A percentile compares a stretch with the other conserved stretches of the same genome.
Evolutionary conservation across 805 yeast genomes (phyloP).

Genomic region (Alloascoidea hylecoeti): DNA sequence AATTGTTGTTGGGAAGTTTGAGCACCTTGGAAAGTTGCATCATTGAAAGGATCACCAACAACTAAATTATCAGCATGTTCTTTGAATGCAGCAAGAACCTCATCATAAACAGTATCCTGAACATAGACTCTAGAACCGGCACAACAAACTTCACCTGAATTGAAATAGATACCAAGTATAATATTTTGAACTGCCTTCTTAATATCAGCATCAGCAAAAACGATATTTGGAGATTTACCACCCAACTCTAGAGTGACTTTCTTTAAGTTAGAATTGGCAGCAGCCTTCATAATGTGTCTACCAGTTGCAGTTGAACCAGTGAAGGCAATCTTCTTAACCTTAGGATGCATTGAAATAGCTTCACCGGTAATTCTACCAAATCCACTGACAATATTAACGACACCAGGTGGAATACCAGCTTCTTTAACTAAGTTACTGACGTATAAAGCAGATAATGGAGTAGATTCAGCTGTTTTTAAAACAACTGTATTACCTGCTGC

Average conservation of each 20-base stretch:
- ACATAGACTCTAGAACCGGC: constrained; percentile 89
- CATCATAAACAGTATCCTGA: constrained; percentile 74
- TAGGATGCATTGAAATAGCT: constrained; percentile 63
- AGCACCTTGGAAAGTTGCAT: constrained; percentile 77
- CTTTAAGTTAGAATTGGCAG: constrained; percentile 73
- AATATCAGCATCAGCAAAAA: constrained; percentile 76
- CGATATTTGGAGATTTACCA: constrained; percentile 89
- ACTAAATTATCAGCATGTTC: constrained; percentile 25
- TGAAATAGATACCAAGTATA: constrained; percentile 74
- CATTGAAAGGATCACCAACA: constrained; percentile 77
- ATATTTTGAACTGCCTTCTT: constrained; percentile 65
- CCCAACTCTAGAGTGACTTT: constrained; percentile 91
- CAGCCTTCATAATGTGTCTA: constrained; percentile 63
- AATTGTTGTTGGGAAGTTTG: constrained; percentile 76
- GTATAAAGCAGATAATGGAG: constrained; percentile 79
- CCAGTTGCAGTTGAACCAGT: constrained; percentile 94
- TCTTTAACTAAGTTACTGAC: constrained; percentile 54
- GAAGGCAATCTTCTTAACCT: constrained; percentile 82
- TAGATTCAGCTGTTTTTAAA: constrained; percentile 82
- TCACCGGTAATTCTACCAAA: constrained; percentile 78
- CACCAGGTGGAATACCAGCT: constrained; percentile 90
- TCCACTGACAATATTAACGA: constrained; percentile 76
- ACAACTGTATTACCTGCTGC: constrained; percentile 86
- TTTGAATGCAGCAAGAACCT: constrained; percentile 48
- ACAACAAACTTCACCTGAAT: constrained; percentile 93